Base-by-base conservation (phyloP, 169 alveolate genomes). In the Plasmodium ovale region DNA sequence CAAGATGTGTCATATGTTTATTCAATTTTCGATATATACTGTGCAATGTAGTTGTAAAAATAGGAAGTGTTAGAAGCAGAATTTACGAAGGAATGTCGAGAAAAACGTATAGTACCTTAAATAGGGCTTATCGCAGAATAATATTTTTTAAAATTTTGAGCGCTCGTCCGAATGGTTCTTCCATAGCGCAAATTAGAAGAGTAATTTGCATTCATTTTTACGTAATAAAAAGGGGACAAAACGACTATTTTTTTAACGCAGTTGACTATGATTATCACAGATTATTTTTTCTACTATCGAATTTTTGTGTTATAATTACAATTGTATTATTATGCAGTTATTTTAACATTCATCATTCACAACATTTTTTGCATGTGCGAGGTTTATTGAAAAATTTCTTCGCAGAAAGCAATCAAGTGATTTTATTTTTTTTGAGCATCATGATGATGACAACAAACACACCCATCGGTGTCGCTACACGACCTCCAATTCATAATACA, bases 191-290 rank as follows among this genome's bases (percentile, higher is more conserved):
- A 69, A 69, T 69, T 35, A 35, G 12, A 44, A 69, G 58, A 31
- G 37, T 31, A 69, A 35, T 69, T 25, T 27, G 82, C 35, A 69
- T 69, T 23, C 49, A 51, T 10, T 49, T 44, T 69, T 69, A 54
- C 16, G 10, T 69, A 19, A 29, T 47, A 44, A 21, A 54, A 35
- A 21, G 35, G 21, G 10, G 16, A 29, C n/a, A n/a, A n/a, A n/a
- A 44, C 33, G 16, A 69, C 12, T 42, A 16, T 35, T 21, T 16
- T 47, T 47, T 3, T 47, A 69, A 49, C 49, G 16, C 27, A 21
- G 14, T 69, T 69, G 19, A 42, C 39, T 69, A n/a, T 54, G 47
- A 69, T 14, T 35, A 10, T 51, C 23, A 31, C 47, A 53, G 10
- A 69, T 29, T 31, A 23, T 23, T 42, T 69, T 69, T 25, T 31